phyloP scores from a whole-genome alignment of 169 alveolate species.

The Besnoitia besnoiti region DNA sequence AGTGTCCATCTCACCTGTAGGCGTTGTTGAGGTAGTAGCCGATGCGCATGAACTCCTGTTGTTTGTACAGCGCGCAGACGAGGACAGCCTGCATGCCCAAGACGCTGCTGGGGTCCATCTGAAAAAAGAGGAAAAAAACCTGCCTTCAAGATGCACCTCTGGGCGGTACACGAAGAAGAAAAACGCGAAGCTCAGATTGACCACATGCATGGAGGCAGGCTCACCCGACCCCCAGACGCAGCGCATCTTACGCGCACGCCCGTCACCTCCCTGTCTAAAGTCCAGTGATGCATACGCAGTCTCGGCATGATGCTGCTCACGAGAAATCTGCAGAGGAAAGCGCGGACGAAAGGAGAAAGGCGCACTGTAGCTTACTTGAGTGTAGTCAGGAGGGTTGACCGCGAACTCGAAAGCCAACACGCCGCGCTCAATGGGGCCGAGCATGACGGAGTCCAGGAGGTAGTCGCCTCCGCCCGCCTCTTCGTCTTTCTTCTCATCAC shows the following conservation, averaged over 20 bases:
- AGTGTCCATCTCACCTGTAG: slow-evolving; percentile 78
- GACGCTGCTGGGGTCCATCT: slow-evolving; percentile 83
- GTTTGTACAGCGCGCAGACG: slow-evolving; percentile 92
- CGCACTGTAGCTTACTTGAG: slow-evolving; percentile 75
- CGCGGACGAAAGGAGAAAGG: neutral
- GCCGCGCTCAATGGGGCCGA: slow-evolving; percentile 94
- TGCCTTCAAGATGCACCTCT: too few species aligned
- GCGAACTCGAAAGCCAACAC: slow-evolving; percentile 92
- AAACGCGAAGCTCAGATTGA: too few species aligned
- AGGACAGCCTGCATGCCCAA: slow-evolving; percentile 97
- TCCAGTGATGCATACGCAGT: too few species aligned
- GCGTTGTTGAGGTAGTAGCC: slow-evolving; percentile 96
- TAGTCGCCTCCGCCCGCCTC: slow-evolving; percentile 82
- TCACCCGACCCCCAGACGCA: too few species aligned
- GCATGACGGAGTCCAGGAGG: slow-evolving; percentile 92
- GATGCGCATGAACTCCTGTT: slow-evolving; percentile 95
- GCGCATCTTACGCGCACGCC: too few species aligned
- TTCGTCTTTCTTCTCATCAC: neutral
- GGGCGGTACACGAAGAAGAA: too few species aligned
- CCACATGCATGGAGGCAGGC: too few species aligned
- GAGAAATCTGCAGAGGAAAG: neutral
- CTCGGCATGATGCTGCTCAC: too few species aligned
- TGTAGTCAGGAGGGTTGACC: slow-evolving; percentile 93
- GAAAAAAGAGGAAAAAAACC: slow-evolving; percentile 5
- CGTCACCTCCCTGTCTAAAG: too few species aligned